A percentile compares a stretch with the other conserved stretches of the same genome.
phyloP scores from a whole-genome alignment of 495 filamentous ascomycete species.

The Achaetomiella virescens region DNA sequence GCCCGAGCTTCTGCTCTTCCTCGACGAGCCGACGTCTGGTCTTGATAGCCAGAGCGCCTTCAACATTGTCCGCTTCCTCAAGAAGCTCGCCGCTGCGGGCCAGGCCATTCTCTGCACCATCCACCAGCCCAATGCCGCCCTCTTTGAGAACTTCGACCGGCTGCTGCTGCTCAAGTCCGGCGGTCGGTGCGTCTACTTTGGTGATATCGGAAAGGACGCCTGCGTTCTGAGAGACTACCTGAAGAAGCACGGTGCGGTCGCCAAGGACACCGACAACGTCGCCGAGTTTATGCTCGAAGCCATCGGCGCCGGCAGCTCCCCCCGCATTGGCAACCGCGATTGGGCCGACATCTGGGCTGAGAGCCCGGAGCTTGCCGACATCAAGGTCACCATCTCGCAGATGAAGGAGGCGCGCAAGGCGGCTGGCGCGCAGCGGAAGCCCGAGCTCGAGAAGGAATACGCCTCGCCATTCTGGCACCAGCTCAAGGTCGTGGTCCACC shows the following conservation, averaged over 20 bases:
- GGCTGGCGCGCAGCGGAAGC: constrained; percentile 37
- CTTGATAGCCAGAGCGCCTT: constrained; percentile 81
- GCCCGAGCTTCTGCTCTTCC: constrained; percentile 76
- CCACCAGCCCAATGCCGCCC: constrained; percentile 78
- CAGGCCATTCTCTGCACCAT: constrained; percentile 91
- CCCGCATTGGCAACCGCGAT: constrained; percentile 65
- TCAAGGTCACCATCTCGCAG: constrained; percentile 58
- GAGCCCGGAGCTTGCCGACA: constrained; percentile 59
- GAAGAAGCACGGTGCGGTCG: constrained; percentile 49
- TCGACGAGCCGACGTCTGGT: constrained; percentile 87
- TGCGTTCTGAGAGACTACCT: constrained; percentile 42
- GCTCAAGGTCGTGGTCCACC: constrained; percentile 56
- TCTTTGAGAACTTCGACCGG: constrained; percentile 77
- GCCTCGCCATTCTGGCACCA: constrained; percentile 70
- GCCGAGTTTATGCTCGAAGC: constrained; percentile 88
- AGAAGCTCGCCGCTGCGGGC: constrained; percentile 73
- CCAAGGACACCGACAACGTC: constrained; percentile 57
- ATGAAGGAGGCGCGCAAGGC: constrained; percentile 56
- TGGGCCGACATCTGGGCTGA: constrained; percentile 77
- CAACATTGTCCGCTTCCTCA: constrained; percentile 83
- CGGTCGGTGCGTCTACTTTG: constrained; percentile 70
- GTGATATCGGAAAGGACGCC: constrained; percentile 49
- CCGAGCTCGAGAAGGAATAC: constrained; percentile 56
- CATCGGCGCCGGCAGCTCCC: constrained; percentile 70
- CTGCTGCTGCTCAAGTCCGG: constrained; percentile 62